Evolutionary conservation across 1,284 basidiomycete genomes (phyloP), one percentile per base, ranked within the genome.

Genomic region (Cystobasidium sp.): DNA sequence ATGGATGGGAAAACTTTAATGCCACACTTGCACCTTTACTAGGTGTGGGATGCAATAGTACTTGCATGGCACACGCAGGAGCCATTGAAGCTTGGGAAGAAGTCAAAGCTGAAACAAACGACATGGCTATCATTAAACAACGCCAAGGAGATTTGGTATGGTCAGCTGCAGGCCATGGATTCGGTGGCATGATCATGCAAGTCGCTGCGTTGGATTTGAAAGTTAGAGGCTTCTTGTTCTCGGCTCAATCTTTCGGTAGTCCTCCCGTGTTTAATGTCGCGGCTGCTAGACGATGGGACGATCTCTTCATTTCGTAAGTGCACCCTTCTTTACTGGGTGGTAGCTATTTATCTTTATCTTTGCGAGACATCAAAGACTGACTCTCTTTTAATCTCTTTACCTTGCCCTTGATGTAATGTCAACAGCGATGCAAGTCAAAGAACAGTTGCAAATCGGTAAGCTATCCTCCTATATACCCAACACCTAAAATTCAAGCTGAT

Each of bases 1-100:
- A 68, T 46, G 75, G 75, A 31, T 76, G 75, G 75, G 73, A 76
- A 56, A 53, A 76, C 37, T 76, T 68, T 64, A 71, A 71, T 59
- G 71, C 71, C 20, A 62, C 71, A 39, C 70, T 76, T 31, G 22
- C 62, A 4, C 75, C 75, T 39, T 49, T 73, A 1, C 41, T 41
- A 20, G 71, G 65, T 18, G 58, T 74, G 14, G 75, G 75, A 6
- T 76, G 75, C 43, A 46, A 73, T 39, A 22, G 41, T 8, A 59
- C 52, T 4, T 76, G 75, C 64, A 76, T 58, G 65, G 75, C 62
- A 18, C 75, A 76, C 44, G 41, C 53, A 8, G 75, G 75, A 16
- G 75, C 75, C 5, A 58, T 62, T 20, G 70, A 76, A 69, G 75
- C 75, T 12, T 76, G 75, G 75, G 20, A 41, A 47, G 75, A 76